phyloP scores from a whole-genome alignment of 148 eudicot species.

The Persicaria maculosa region DNA sequence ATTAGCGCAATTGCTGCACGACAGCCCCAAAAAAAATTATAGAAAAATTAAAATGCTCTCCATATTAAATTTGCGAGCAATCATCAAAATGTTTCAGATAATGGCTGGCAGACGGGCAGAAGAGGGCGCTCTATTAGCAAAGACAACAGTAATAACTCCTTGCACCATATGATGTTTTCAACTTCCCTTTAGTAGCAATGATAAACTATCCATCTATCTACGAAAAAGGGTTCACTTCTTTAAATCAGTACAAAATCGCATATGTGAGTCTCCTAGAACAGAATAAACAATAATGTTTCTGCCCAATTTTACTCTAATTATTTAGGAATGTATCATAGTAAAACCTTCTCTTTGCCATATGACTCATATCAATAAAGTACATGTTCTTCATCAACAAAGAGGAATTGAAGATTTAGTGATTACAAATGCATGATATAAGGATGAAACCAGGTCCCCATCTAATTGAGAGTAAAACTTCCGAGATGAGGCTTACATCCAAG shows the following conservation, averaged over 20 bases:
- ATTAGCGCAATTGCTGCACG: conserved; percentile 76
- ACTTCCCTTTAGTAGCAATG: background rate
- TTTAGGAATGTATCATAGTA: background rate
- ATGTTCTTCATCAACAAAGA: no score
- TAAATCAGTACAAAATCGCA: background rate
- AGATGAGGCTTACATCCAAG: background rate
- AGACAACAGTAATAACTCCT: background rate
- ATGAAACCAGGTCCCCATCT: background rate
- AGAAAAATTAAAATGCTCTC: conserved; percentile 4
- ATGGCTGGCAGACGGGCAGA: no score
- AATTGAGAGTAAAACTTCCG: background rate
- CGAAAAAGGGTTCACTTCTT: background rate
- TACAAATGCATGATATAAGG: background rate
- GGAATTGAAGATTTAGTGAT: no score
- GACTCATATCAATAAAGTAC: no score
- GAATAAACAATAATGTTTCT: background rate
- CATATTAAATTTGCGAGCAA: background rate
- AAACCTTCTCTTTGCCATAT: background rate
- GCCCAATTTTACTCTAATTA: background rate
- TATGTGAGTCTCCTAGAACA: background rate
- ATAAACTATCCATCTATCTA: background rate
- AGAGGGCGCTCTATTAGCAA: background rate
- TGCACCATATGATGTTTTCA: background rate
- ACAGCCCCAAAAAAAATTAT: conserved; percentile 19
- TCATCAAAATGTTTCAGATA: background rate